Percentiles rank a stretch among this genome's conserved stretches.
These are phyloP conservation scores for Syzygium oleosum DNA, from an alignment of 345 rosid genomes.

Conservation along the genomic window DNA sequence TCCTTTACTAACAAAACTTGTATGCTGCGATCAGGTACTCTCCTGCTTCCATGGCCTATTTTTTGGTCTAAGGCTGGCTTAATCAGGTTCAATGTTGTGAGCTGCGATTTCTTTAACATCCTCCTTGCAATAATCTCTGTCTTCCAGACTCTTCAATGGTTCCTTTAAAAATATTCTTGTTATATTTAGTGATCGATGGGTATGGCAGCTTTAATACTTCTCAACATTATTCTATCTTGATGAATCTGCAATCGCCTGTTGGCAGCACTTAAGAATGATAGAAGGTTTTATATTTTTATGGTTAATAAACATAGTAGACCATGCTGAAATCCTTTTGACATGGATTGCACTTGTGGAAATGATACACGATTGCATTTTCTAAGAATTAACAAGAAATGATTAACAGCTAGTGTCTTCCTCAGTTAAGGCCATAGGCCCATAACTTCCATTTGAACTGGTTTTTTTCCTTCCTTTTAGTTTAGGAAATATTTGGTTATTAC, in stretches of 20 bases:
- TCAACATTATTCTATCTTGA: background rate
- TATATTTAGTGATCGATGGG: background rate
- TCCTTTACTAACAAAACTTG: background rate
- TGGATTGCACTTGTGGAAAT: background rate
- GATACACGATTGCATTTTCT: background rate
- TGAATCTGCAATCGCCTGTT: background rate
- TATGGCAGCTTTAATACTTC: background rate
- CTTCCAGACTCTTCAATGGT: background rate
- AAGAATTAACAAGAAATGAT: background rate
- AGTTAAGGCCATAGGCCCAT: background rate
- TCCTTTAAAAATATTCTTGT: background rate
- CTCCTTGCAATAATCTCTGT: background rate
- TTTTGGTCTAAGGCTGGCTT: background rate
- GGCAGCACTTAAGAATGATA: background rate
- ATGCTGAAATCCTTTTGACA: background rate
- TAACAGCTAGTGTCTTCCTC: background rate
- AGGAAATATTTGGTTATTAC: background rate
- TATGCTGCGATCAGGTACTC: constrained; percentile 1
- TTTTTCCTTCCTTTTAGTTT: background rate
- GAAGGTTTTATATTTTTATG: background rate
- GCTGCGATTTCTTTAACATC: background rate
- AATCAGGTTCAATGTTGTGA: background rate
- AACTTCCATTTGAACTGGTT: background rate
- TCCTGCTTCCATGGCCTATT: background rate
- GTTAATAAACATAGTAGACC: background rate